phyloP scores from a whole-genome alignment of 2,329 filamentous ascomycete genomes.

The Nannizziopsis barbatae region DNA sequence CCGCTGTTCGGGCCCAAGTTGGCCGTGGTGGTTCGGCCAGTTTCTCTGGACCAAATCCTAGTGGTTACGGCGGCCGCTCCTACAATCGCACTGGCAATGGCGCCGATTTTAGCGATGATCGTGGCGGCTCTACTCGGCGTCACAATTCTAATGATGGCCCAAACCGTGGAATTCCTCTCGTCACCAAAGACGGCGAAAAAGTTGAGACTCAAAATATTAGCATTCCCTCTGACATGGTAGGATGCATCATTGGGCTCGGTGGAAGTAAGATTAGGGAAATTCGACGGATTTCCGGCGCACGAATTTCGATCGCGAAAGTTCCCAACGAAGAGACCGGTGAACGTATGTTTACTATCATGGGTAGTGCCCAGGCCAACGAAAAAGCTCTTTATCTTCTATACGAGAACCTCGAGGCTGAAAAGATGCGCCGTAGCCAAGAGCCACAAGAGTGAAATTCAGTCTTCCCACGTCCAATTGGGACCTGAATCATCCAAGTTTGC shows the following conservation, averaged over 20 bases:
- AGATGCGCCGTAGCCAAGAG: conserved; percentile 89
- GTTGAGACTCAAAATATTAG: conserved; percentile 99
- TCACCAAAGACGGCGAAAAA: conserved; percentile 93
- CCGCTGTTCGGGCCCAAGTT: conserved; percentile 73
- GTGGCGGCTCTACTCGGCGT: conserved; percentile 61
- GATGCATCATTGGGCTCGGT: conserved; percentile 92
- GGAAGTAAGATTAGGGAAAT: conserved; percentile 99
- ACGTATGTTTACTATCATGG: conserved; percentile 99
- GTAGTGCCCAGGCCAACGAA: conserved; percentile 85
- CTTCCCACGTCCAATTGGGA: background rate
- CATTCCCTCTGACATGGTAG: conserved; percentile 98
- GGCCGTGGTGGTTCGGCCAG: conserved; percentile 44
- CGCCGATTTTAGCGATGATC: conserved; percentile 86
- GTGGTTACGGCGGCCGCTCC: conserved; percentile 48
- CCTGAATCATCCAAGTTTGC: background rate
- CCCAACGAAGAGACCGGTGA: conserved; percentile 96
- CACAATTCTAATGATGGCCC: conserved; percentile 75
- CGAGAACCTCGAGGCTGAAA: conserved; percentile 97
- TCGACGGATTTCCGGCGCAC: conserved; percentile 86
- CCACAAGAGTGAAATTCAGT: conserved; percentile 42
- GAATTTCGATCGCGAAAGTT: conserved; percentile 95
- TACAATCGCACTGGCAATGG: conserved; percentile 91
- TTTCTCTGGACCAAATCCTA: conserved; percentile 29
- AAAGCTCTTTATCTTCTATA: conserved; percentile 92
- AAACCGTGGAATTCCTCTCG: conserved; percentile 68